A percentile compares a stretch with the other conserved stretches of the same genome.
Conservation (phyloP, 73 alveolate genomes). For the Paraurostyla sp. region DNA sequence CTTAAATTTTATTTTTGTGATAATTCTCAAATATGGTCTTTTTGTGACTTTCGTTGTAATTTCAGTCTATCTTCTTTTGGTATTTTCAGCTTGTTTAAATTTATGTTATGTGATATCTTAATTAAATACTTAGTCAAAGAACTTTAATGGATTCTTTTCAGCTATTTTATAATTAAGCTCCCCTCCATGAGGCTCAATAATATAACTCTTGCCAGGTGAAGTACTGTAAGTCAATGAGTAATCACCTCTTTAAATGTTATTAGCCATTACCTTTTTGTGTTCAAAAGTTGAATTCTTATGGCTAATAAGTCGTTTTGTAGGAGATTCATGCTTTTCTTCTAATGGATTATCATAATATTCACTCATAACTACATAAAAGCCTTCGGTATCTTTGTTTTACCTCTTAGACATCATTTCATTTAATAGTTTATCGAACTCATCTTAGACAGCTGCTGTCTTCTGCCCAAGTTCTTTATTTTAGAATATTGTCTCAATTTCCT, state of each 20-base stretch:
- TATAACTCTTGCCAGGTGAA: constrained; percentile 38
- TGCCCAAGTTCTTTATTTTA: neutral
- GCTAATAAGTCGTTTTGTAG: constrained; percentile 36
- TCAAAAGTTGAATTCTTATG: constrained; percentile 40
- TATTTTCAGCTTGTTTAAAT: neutral
- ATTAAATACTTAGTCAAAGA: constrained; percentile 26
- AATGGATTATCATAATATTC: neutral
- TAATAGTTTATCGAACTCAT: constrained; percentile 11
- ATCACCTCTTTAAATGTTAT: constrained; percentile 27
- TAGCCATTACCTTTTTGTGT: constrained; percentile 10
- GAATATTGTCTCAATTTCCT: neutral
- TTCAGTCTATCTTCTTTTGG: neutral
- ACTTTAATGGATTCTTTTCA: constrained; percentile 14
- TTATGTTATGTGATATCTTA: constrained; percentile 17
- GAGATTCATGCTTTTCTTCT: constrained; percentile 25
- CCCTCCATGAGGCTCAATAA: constrained; percentile 58
- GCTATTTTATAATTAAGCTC: constrained; percentile 12
- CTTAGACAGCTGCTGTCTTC: constrained; percentile 10
- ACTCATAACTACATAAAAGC: constrained; percentile 9
- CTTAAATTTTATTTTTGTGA: neutral
- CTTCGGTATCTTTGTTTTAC: constrained; percentile 16
- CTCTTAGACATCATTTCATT: neutral
- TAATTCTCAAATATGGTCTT: constrained; percentile 24
- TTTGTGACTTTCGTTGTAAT: constrained; percentile 7
- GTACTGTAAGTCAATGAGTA: constrained; percentile 42